Percentiles rank a stretch among this genome's conserved stretches.
phyloP scores from a whole-genome alignment of 2,329 filamentous ascomycete genomes.

The Eurotiales sp. region DNA sequence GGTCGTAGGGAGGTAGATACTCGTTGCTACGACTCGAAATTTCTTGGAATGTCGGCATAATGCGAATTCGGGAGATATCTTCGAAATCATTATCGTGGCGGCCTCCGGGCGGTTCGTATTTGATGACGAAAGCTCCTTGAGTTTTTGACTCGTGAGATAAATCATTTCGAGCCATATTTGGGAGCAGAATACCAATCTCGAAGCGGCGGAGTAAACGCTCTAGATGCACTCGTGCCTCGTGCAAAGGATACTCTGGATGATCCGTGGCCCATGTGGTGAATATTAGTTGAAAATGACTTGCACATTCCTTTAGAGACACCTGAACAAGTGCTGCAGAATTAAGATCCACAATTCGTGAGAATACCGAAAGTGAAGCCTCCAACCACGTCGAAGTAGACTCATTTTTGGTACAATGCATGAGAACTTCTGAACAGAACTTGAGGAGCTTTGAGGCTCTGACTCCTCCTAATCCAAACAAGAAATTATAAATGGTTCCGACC shows the following conservation, averaged over 20 bases:
- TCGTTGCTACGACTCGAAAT: slow-evolving; percentile 26
- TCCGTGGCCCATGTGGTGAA: slow-evolving; percentile 11
- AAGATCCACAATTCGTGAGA: slow-evolving; percentile 13
- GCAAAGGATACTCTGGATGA: neutral
- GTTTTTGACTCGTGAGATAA: neutral
- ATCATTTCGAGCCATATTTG: slow-evolving; percentile 3
- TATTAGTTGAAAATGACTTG: slow-evolving; percentile 6
- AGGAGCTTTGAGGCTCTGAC: slow-evolving; percentile 28
- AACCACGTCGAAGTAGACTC: slow-evolving; percentile 4
- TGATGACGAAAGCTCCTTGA: slow-evolving; percentile 15
- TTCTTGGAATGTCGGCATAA: slow-evolving; percentile 36
- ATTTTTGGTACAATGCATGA: neutral
- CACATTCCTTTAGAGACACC: slow-evolving; percentile 10
- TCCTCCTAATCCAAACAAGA: slow-evolving; percentile 35
- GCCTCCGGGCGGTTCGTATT: slow-evolving; percentile 22
- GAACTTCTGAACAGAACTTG: slow-evolving; percentile 15
- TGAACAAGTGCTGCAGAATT: slow-evolving; percentile 15
- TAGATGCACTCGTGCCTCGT: slow-evolving; percentile 9
- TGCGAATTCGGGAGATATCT: slow-evolving; percentile 30
- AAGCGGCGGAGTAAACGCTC: slow-evolving; percentile 16
- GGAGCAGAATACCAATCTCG: slow-evolving; percentile 19
- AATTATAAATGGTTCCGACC: slow-evolving; percentile 43
- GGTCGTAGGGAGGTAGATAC: slow-evolving; percentile 32
- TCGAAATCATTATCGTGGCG: slow-evolving; percentile 37
- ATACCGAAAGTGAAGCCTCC: slow-evolving; percentile 10